These are phyloP conservation scores for Vararia minispora DNA, from an alignment of 768 basidiomycete species.

Conservation along the genomic window DNA sequence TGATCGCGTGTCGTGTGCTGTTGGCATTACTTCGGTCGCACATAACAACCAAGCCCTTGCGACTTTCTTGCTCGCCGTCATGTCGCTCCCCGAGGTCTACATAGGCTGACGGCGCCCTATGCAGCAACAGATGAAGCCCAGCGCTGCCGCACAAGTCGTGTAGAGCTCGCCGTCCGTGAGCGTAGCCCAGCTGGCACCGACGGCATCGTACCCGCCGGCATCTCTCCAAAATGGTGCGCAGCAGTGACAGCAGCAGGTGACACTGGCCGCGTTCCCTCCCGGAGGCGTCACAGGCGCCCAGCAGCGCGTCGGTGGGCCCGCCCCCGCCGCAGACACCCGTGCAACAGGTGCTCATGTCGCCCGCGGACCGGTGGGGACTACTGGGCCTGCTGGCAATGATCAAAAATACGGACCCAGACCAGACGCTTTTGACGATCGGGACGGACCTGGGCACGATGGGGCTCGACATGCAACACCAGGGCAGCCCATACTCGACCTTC, in stretches of 20 bases:
- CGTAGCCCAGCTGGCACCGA: constrained; percentile 21
- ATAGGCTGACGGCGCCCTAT: constrained; percentile 48
- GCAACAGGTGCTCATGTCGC: no score
- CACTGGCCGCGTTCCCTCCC: constrained; percentile 26
- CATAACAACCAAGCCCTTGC: not conserved
- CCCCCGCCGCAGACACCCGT: constrained; percentile 14
- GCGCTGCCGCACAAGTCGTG: constrained; percentile 44
- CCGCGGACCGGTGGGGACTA: no score
- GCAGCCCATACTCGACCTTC: constrained; percentile 80
- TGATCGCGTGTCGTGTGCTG: no score
- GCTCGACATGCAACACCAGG: constrained; percentile 66
- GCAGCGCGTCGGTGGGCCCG: no score
- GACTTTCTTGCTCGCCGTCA: not conserved
- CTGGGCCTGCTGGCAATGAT: constrained; percentile 71
- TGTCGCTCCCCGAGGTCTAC: not conserved
- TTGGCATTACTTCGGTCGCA: no score
- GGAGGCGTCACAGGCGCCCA: constrained; percentile 25
- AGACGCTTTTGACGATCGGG: constrained; percentile 67
- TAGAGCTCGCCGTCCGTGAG: constrained; percentile 51
- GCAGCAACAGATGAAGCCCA: constrained; percentile 56
- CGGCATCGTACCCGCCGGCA: constrained; percentile 15
- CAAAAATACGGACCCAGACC: constrained; percentile 70
- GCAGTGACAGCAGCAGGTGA: no score
- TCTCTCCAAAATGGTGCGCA: constrained; percentile 35
- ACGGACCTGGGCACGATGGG: constrained; percentile 83